These are phyloP conservation scores for Canariomyces notabilis DNA, from an alignment of 2,329 filamentous ascomycete genomes.

Conservation along the genomic window DNA sequence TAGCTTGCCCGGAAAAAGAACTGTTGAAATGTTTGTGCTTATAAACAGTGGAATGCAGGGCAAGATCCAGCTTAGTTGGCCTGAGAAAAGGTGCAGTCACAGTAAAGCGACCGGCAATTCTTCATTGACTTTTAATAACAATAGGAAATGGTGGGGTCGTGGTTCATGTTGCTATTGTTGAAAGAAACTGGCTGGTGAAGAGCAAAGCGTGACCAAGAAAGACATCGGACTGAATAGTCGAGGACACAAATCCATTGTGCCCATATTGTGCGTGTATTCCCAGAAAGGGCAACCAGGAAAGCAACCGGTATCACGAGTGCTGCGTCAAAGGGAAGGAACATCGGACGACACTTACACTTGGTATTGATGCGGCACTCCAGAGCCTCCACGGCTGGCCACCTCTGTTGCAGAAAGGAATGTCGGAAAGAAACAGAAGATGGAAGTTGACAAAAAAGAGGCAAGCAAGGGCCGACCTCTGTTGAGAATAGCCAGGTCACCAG, in stretches of 20 bases:
- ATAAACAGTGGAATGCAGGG: too few relatives aligned
- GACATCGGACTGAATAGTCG: background rate
- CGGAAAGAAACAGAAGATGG: constrained; percentile 4
- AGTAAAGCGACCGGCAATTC: too few relatives aligned
- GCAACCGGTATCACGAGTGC: background rate
- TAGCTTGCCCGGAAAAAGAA: background rate
- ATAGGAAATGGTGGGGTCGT: too few relatives aligned
- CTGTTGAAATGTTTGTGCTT: background rate
- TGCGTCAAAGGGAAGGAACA: background rate
- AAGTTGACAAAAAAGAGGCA: background rate
- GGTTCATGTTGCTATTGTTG: too few relatives aligned
- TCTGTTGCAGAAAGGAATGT: constrained; percentile 8
- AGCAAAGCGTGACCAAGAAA: too few relatives aligned
- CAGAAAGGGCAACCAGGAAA: background rate
- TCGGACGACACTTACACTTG: constrained; percentile 11
- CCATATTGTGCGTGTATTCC: background rate
- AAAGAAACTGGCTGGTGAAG: too few relatives aligned
- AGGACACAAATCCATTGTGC: constrained; percentile 1
- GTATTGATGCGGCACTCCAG: constrained; percentile 9
- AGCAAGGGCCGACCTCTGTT: background rate
- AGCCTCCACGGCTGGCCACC: constrained; percentile 13
- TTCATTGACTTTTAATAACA: too few relatives aligned
- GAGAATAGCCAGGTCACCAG: background rate
- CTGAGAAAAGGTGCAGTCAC: too few relatives aligned
- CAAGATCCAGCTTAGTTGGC: too few relatives aligned